These are phyloP conservation scores for Stereum hirsutum DNA, from an alignment of 1,284 basidiomycete genomes.

Conservation along the genomic window DNA sequence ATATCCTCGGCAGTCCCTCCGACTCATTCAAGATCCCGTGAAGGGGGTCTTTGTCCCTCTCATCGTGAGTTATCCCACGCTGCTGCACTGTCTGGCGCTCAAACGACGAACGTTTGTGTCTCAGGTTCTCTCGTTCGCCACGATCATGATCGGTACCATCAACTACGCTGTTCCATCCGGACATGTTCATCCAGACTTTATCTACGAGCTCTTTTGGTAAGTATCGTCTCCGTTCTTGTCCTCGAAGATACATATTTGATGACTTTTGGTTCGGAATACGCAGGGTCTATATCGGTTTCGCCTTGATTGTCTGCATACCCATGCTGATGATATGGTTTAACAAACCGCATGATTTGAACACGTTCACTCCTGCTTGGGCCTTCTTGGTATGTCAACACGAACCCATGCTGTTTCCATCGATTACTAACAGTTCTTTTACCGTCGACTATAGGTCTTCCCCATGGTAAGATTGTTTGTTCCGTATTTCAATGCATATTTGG, in stretches of 20 bases:
- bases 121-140: slow-evolving; percentile 42
- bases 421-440: too few relatives aligned
- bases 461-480: slow-evolving; percentile 24
- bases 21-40: slow-evolving; percentile 33
- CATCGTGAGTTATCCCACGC: slow-evolving; percentile 23
- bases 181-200: slow-evolving; percentile 9
- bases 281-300: slow-evolving; percentile 34
- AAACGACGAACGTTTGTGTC: too few relatives aligned
- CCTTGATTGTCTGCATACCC: slow-evolving; percentile 33
- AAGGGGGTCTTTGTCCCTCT: slow-evolving; percentile 39
- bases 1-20: slow-evolving; percentile 31
- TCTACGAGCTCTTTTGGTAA: slow-evolving; percentile 34
- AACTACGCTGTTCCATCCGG: slow-evolving; percentile 31
- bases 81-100: not conserved
- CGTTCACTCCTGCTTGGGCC: slow-evolving; percentile 39
- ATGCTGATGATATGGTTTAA: slow-evolving; percentile 47
- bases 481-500: slow-evolving; percentile 2
- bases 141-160: slow-evolving; percentile 39
- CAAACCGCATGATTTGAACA: slow-evolving; percentile 32
- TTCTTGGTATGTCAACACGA: slow-evolving; percentile 39
- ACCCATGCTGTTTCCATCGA: slow-evolving; percentile 26
- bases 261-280: not conserved
- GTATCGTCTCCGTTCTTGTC: slow-evolving; percentile 8
- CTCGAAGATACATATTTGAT: not conserved
- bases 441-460: too few relatives aligned